A percentile compares a stretch with the other conserved stretches of the same genome.
Evolutionary conservation across 495 filamentous ascomycete genomes (phyloP).

Genomic region (Stereocaulon alpinum): DNA sequence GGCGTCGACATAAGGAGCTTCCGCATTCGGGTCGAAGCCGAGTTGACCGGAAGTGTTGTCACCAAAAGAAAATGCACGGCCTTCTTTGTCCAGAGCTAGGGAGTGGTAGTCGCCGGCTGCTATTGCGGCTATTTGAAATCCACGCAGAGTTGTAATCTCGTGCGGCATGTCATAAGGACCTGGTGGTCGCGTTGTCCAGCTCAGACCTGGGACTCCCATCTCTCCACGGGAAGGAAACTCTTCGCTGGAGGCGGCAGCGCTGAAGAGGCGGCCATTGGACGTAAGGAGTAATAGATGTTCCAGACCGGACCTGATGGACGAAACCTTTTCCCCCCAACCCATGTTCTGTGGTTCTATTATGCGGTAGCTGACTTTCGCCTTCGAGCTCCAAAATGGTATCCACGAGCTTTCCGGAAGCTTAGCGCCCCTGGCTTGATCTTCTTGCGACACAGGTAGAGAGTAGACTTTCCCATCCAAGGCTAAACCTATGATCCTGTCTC

Average conservation of each 20-base stretch:
- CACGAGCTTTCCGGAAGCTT: slow-evolving; percentile 58
- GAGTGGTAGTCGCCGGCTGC: slow-evolving; percentile 85
- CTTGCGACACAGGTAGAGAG: slow-evolving; percentile 66
- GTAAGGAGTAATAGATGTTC: slow-evolving; percentile 83
- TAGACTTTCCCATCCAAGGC: slow-evolving; percentile 72
- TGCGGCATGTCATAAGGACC: slow-evolving; percentile 73
- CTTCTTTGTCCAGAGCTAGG: slow-evolving; percentile 59
- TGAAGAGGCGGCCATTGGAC: slow-evolving; percentile 76
- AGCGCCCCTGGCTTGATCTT: slow-evolving; percentile 52
- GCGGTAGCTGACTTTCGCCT: slow-evolving; percentile 58
- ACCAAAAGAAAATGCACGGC: slow-evolving; percentile 77
- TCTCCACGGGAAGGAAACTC: slow-evolving; percentile 76
- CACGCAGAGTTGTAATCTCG: slow-evolving; percentile 56
- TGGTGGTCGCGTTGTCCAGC: slow-evolving; percentile 64
- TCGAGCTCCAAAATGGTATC: slow-evolving; percentile 60
- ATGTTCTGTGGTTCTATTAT: slow-evolving; percentile 55
- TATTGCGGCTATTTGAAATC: slow-evolving; percentile 55
- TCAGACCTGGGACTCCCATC: slow-evolving; percentile 73
- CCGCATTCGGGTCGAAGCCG: slow-evolving; percentile 57
- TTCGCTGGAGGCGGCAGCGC: slow-evolving; percentile 65
- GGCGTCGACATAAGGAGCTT: slow-evolving; percentile 50
- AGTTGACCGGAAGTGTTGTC: slow-evolving; percentile 84
- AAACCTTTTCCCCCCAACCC: slow-evolving; percentile 62
- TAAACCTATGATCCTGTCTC: slow-evolving; percentile 74
- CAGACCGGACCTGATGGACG: slow-evolving; percentile 60